Evolutionary conservation across 164 flowering plant genomes (phyloP), one percentile per base, ranked within the genome.

Genomic region (Warburgia ugandensis): DNA sequence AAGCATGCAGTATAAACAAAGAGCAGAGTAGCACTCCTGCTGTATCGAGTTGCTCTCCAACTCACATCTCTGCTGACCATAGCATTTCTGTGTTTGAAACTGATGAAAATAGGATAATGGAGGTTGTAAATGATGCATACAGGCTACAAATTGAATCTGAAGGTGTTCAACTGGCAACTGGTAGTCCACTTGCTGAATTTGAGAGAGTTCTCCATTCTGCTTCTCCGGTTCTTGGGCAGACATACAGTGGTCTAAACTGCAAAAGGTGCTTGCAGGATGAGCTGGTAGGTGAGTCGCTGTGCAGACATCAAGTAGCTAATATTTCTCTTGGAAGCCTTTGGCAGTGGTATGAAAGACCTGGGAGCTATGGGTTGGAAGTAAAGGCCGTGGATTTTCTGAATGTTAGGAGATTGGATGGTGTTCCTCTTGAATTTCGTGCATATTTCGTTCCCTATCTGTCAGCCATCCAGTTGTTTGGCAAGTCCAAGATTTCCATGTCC

Each of bases 331-430:
- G 64, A 50, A 61, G 66, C 61, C 53, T 86, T 52, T 86, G 95
- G 95, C 54, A 74, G 50, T 86, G 95, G 90, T 86, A 83, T 62
- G 87, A 86, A 55, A 69, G 70, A 59, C 79, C 65, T 50, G 83
- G 86, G 40, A 69, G 69, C 57, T 86, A 72, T 59, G 95, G 95
- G 1, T 54, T 86, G 57, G 81, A 80, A 76, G 73, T 86, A 21
- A 73, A 53, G 63, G 74, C 60, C 12, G 70, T 72, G 45, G 83
- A 73, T 45, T 58, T 14, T 55, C 60, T 33, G 39, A 64, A 57
- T 39, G 28, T 59, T 13, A 70, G 61, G 55, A 63, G 73, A 62
- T 36, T 60, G 48, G 76, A 77, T 14, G 36, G 46, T 45, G 69
- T 64, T 52, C 50, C 38, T 12, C 57, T 45, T 23, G 51, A 48